These are phyloP conservation scores for Cyberlindnera subsufficiens DNA, from an alignment of 805 yeast species.

Conservation along the genomic window DNA sequence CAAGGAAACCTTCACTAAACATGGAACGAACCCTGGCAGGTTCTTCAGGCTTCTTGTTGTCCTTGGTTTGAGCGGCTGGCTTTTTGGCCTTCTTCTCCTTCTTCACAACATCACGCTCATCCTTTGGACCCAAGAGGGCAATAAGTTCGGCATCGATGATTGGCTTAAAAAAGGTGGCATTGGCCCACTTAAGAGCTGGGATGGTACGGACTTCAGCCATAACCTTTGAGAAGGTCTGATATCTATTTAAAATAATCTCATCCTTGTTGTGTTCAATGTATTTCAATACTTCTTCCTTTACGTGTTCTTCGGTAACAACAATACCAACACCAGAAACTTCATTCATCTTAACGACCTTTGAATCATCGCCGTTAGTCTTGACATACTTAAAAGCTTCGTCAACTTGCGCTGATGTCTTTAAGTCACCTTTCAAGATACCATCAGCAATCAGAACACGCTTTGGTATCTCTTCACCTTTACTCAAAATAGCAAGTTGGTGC, in stretches of 20 bases:
- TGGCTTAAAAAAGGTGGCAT: slow-evolving; percentile 82
- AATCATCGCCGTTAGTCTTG: slow-evolving; percentile 40
- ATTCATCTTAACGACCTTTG: slow-evolving; percentile 48
- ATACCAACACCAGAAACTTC: slow-evolving; percentile 78
- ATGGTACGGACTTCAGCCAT: slow-evolving; percentile 72
- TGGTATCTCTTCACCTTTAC: slow-evolving; percentile 48
- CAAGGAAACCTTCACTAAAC: slow-evolving; percentile 94
- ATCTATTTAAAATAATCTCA: slow-evolving; percentile 66
- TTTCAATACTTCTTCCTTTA: slow-evolving; percentile 46
- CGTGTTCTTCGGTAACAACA: slow-evolving; percentile 60
- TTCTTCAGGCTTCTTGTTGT: slow-evolving; percentile 19
- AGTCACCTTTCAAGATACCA: slow-evolving; percentile 58
- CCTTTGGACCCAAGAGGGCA: slow-evolving; percentile 84
- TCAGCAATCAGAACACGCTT: slow-evolving; percentile 47
- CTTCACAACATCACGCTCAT: slow-evolving; percentile 82
- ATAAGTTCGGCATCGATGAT: slow-evolving; percentile 74
- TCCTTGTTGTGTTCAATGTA: slow-evolving; percentile 56
- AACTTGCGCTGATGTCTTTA: slow-evolving; percentile 68
- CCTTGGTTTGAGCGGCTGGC: slow-evolving; percentile 22
- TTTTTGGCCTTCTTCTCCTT: slow-evolving; percentile 62
- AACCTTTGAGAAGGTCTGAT: slow-evolving; percentile 69
- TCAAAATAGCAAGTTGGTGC: slow-evolving; percentile 70
- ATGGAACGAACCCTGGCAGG: slow-evolving; percentile 49
- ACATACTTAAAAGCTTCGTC: slow-evolving; percentile 76
- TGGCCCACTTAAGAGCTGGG: slow-evolving; percentile 85